These are phyloP conservation scores for Lagerstroemia speciosa DNA, from an alignment of 345 rosid species.

Conservation along the genomic window DNA sequence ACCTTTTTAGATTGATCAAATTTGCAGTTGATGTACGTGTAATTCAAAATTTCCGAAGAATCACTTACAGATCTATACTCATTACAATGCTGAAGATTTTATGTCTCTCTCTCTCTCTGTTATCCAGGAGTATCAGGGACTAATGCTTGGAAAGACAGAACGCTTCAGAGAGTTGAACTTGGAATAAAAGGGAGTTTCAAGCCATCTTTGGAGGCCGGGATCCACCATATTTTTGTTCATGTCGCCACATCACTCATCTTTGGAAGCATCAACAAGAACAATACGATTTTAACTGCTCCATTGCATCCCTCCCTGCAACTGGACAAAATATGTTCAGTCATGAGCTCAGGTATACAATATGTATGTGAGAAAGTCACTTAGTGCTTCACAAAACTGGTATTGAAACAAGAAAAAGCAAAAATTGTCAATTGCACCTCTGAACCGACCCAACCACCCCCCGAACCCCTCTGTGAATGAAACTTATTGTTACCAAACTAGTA, in stretches of 20 bases:
- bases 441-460: not conserved
- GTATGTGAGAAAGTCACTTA: not conserved
- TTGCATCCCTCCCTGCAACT: conserved; percentile 35
- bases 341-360: conserved; percentile 40
- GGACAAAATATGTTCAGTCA: conserved; percentile 52
- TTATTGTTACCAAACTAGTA: not conserved
- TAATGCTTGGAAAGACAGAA: conserved; percentile 25
- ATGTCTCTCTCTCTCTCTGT: not conserved
- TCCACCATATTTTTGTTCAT: conserved; percentile 52
- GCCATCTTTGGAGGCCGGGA: conserved; percentile 63
- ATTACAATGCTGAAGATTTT: not conserved
- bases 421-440: not conserved
- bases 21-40: not conserved
- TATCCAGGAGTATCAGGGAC: conserved; percentile 21
- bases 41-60: not conserved
- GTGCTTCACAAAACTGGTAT: too few species aligned
- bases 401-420: too few species aligned
- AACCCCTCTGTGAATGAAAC: not conserved
- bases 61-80: not conserved
- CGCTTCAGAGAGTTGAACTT: conserved; percentile 45
- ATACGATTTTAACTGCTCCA: conserved; percentile 30
- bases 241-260: conserved; percentile 46
- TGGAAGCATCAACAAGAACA: conserved; percentile 31
- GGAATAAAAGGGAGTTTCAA: conserved; percentile 64
- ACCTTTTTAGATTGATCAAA: not conserved